Evolutionary conservation across 2,329 filamentous ascomycete species (phyloP), one percentile per base, ranked within the genome.

Genomic region (Esteya vermicola): DNA sequence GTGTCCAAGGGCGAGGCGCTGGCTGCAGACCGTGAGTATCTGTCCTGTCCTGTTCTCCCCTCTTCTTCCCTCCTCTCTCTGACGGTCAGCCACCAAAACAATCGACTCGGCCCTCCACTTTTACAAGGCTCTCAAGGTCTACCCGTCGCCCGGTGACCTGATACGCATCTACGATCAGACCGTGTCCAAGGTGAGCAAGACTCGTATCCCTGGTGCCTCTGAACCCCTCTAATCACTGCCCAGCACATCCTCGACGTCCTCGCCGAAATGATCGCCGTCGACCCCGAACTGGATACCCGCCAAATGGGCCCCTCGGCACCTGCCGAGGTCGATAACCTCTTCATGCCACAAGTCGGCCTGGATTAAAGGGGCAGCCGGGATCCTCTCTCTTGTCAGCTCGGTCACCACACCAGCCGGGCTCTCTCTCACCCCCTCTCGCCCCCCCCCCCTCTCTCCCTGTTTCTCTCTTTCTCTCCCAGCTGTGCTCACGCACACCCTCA

Each of bases 131-230:
- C 75, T 98, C 50, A 98, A 98, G 74, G 91, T 96, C 52, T 98
- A 98, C 65, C 91, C 91, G 39, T 82, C 85, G 54, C 91, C 89
- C 12, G 75, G 80, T 52, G 91, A 96, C 56, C 70, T 98, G 53
- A 95, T 98, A 59, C 75, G 75, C 54, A 94, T 98, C 61, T 98
- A 98, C 64, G 91, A 98, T 63, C 94, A 93, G 75, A 96, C 91
- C 25, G 88, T 96, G 34, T 81, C 89, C 52, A 95, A 95, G 82
- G 88, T 85, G 61, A 21, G 47, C 25, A 26, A 13, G n/a, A 25
- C n/a, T 14, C 18, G 25, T 13, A n/a, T 31, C 9, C 4, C n/a
- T 39, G 7, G 20, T 40, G 14, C 16, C 19, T 32, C 3, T 21
- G 13, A 2, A 13, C 16, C 14, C 12, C 7, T 16, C 31, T 22